A percentile compares a stretch with the other conserved stretches of the same genome.
phyloP scores from a whole-genome alignment of 805 yeast species.

The Kodamaea sagamina region DNA sequence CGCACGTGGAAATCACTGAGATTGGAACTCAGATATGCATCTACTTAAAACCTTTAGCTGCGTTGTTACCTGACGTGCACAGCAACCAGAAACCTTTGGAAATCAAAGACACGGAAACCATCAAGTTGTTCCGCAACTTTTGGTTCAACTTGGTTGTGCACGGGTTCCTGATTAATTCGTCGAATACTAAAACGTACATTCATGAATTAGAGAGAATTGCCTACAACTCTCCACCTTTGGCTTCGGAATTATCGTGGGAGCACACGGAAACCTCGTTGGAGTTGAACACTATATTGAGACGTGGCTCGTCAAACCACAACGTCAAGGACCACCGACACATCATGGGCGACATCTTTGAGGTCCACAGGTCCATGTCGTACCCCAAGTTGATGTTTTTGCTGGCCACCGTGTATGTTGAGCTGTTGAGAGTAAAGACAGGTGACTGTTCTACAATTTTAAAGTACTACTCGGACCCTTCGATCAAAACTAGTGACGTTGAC shows the following conservation, averaged over 20 bases:
- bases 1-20: conserved; percentile 68
- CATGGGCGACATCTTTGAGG: conserved; percentile 51
- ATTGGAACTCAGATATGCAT: conserved; percentile 69
- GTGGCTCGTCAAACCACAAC: conserved; percentile 84
- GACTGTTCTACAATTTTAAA: conserved; percentile 74
- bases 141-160: conserved; percentile 96
- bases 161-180: conserved; percentile 71
- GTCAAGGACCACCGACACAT: conserved; percentile 72
- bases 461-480: conserved; percentile 86
- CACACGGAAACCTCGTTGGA: conserved; percentile 91
- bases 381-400: conserved; percentile 87
- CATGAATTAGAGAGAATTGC: conserved; percentile 69
- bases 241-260: conserved; percentile 41
- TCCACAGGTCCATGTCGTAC: conserved; percentile 58
- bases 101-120: conserved; percentile 48
- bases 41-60: conserved; percentile 73
- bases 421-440: conserved; percentile 75
- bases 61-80: conserved; percentile 61
- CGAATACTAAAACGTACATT: conserved; percentile 49
- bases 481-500: conserved; percentile 65
- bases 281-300: conserved; percentile 82
- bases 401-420: conserved; percentile 77
- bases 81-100: conserved; percentile 43
- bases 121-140: conserved; percentile 73
- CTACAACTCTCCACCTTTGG: conserved; percentile 55